A percentile compares a stretch with the other conserved stretches of the same genome.
phyloP scores from a whole-genome alignment of 2,329 filamentous ascomycete genomes.

The Cytospora schulzeri region DNA sequence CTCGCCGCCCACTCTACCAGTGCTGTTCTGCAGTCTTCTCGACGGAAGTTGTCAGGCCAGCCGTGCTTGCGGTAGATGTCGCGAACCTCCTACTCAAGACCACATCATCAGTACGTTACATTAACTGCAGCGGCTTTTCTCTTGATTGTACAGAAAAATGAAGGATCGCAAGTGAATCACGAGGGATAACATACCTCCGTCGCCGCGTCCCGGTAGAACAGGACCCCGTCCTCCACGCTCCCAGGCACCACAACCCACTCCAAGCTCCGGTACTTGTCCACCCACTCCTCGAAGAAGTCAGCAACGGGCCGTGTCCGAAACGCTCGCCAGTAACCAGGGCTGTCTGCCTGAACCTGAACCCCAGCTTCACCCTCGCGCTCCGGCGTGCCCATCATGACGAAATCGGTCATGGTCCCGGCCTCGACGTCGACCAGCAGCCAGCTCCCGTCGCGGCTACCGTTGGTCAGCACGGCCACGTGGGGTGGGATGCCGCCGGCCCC shows the following conservation, averaged over 20 bases:
- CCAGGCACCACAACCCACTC: background rate
- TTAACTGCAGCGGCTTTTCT: background rate
- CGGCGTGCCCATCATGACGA: background rate
- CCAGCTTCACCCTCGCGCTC: background rate
- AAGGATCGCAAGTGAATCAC: background rate
- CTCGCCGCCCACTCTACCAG: background rate
- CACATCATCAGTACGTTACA: background rate
- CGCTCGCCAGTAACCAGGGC: background rate
- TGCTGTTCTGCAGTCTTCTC: background rate
- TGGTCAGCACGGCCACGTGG: background rate
- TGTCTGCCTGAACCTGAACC: background rate
- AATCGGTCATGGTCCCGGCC: conserved; percentile 15
- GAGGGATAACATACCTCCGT: background rate
- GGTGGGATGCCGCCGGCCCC: background rate
- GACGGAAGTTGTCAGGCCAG: background rate
- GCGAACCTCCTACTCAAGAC: background rate
- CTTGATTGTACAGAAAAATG: background rate
- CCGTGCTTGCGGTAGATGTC: background rate
- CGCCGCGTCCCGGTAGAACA: background rate
- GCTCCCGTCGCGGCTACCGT: background rate
- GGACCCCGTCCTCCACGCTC: background rate
- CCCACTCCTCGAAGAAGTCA: background rate
- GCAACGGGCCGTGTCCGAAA: background rate
- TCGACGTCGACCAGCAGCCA: conserved; percentile 1
- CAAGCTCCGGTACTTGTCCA: background rate